Evolutionary conservation across 129 eudicot genomes (phyloP).

Genomic region (Pittosporum tobira): DNA sequence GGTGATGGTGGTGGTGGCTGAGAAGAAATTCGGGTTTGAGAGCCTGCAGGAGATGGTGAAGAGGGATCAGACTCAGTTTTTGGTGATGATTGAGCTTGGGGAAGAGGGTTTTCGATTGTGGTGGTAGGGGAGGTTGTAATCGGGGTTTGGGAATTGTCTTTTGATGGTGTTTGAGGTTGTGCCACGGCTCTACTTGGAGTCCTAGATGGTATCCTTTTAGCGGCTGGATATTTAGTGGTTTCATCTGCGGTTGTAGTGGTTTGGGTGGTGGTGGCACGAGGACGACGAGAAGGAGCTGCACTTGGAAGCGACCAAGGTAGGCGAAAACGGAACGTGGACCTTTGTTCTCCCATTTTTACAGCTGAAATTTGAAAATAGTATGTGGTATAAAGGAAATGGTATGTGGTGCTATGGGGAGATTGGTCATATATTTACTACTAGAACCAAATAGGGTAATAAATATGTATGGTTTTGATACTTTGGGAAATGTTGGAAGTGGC

Average conservation of each 20-base stretch:
- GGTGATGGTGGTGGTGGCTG: conserved; percentile 28
- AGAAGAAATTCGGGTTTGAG: conserved; percentile 13
- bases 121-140: conserved; percentile 16
- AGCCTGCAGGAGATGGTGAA: conserved; percentile 22
- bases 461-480: conserved; percentile 34
- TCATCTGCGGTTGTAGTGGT: conserved; percentile 16
- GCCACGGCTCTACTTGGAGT: conserved; percentile 33
- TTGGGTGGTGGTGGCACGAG: conserved; percentile 12
- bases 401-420: conserved; percentile 4
- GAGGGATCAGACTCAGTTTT: conserved; percentile 22
- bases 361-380: neutral
- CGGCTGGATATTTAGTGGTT: neutral
- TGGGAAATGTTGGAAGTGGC: conserved; percentile 13
- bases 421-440: too few relatives aligned
- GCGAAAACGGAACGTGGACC: conserved; percentile 47
- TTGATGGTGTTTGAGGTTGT: conserved; percentile 20
- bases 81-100: conserved; percentile 28
- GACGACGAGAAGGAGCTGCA: conserved; percentile 20
- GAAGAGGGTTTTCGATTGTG: conserved; percentile 20
- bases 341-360: conserved; percentile 48
- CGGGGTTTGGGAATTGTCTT: conserved; percentile 3
- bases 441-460: conserved; percentile 17
- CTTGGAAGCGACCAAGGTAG: conserved; percentile 47
- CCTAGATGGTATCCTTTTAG: conserved; percentile 23
- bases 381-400: neutral